Conservation (phyloP, 805 yeast species). For the Tetrapisispora namnaoensis region DNA sequence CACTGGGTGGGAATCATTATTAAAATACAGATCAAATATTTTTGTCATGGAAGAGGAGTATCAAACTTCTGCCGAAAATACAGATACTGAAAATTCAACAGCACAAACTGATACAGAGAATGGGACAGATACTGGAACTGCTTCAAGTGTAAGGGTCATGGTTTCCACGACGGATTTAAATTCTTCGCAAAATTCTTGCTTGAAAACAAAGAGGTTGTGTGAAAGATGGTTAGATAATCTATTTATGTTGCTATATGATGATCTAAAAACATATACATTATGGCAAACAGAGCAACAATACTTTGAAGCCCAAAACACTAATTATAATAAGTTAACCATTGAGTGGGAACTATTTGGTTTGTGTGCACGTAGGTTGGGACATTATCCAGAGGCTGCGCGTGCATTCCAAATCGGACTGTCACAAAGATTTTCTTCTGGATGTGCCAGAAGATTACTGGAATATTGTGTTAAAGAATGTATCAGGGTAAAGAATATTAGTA, state of each 20-base stretch:
- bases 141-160: background rate
- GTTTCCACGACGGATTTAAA: constrained; percentile 3
- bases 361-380: constrained; percentile 77
- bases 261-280: constrained; percentile 71
- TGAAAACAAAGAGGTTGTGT: constrained; percentile 56
- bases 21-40: constrained; percentile 48
- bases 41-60: constrained; percentile 65
- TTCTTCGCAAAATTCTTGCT: constrained; percentile 24
- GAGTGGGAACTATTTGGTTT: constrained; percentile 92
- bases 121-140: background rate
- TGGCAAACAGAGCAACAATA: constrained; percentile 91
- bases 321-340: constrained; percentile 62
- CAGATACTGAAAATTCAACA: background rate
- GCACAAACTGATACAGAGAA: background rate
- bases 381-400: constrained; percentile 73
- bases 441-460: constrained; percentile 63
- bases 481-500: constrained; percentile 16
- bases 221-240: constrained; percentile 74
- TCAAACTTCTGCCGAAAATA: constrained; percentile 20
- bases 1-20: constrained; percentile 64
- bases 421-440: constrained; percentile 70
- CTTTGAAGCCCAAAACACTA: constrained; percentile 78
- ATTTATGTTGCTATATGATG: constrained; percentile 63
- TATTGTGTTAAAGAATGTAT: constrained; percentile 47
- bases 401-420: constrained; percentile 70